Evolutionary conservation across 257 asterid genomes (phyloP).

Genomic region (Solanum chilense): DNA sequence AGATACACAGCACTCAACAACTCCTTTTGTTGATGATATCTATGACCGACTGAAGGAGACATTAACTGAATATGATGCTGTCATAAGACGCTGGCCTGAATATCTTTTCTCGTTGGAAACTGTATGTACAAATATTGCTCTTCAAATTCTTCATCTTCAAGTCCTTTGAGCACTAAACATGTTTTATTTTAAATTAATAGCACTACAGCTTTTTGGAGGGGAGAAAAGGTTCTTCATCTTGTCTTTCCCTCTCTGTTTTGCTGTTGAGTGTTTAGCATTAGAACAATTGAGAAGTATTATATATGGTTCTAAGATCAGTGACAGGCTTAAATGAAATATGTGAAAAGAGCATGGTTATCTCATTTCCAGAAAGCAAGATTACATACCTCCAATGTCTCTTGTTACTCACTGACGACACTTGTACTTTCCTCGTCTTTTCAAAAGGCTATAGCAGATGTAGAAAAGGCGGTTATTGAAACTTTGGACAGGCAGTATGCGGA

Average conservation of each 20-base stretch:
- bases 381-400: neutral
- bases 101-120: constrained; percentile 64
- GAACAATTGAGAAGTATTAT: neutral
- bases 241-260: neutral
- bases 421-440: neutral
- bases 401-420: neutral
- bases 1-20: constrained; percentile 35
- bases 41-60: constrained; percentile 69
- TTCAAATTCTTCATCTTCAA: neutral
- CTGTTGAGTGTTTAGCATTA: neutral
- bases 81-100: constrained; percentile 93
- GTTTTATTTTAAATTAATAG: neutral
- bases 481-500: constrained; percentile 82
- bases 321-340: neutral
- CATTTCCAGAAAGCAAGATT: neutral
- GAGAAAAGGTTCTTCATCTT: neutral
- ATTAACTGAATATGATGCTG: constrained; percentile 61
- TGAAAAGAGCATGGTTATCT: neutral
- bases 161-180: neutral
- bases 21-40: constrained; percentile 66
- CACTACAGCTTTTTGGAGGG: neutral
- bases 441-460: constrained; percentile 86
- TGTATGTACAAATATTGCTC: constrained; percentile 26
- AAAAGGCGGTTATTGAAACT: constrained; percentile 74
- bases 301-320: neutral